These are phyloP conservation scores for Linum trigynum DNA, from an alignment of 345 rosid genomes.

Conservation along the genomic window DNA sequence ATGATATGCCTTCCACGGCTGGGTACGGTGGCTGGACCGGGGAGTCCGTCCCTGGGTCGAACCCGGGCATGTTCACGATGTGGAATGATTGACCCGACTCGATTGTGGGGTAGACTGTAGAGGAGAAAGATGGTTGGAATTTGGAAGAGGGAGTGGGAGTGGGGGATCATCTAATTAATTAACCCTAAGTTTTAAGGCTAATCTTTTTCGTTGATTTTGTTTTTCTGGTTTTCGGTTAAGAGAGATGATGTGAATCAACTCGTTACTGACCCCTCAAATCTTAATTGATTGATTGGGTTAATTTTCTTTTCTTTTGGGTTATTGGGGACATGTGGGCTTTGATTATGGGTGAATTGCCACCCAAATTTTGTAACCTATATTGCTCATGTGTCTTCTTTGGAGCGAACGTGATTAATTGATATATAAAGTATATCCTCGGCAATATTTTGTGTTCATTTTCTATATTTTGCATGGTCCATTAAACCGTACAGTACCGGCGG, in stretches of 20 bases:
- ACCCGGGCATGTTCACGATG: constrained; percentile 70
- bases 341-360: not conserved
- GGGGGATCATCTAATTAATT: not conserved
- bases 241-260: not conserved
- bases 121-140: not conserved
- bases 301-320: not conserved
- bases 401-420: not conserved
- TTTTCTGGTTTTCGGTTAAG: not conserved
- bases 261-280: not conserved
- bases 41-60: constrained; percentile 65
- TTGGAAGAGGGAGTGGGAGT: not conserved
- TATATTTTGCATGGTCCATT: no score
- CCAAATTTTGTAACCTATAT: not conserved
- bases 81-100: constrained; percentile 51
- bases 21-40: constrained; percentile 68
- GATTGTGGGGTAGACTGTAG: not conserved
- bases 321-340: not conserved
- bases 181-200: not conserved
- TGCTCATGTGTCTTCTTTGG: not conserved
- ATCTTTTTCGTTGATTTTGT: no score
- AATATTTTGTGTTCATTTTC: no score
- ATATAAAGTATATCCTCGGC: no score
- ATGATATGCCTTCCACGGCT: constrained; percentile 53
- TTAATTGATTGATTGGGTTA: not conserved
- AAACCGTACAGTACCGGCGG: no score